Evolutionary conservation across 2,329 filamentous ascomycete species (phyloP).

Genomic region (Sporothrix pseudoabietina): DNA sequence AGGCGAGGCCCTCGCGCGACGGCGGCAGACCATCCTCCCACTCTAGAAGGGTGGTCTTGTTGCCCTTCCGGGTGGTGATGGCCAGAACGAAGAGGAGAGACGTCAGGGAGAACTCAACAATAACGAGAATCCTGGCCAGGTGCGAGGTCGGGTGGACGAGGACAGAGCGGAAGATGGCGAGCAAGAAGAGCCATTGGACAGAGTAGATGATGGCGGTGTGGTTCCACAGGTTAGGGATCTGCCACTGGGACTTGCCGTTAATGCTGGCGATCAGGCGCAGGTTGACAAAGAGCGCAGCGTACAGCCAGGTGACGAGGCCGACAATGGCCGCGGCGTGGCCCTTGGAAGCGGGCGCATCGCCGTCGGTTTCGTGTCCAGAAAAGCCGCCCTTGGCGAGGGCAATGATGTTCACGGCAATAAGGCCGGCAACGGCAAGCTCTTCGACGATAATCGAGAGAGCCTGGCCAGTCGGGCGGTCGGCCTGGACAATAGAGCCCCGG

Average conservation of each 20-base stretch:
- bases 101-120: constrained; percentile 73
- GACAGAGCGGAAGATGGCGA: constrained; percentile 81
- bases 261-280: constrained; percentile 61
- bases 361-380: constrained; percentile 48
- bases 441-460: constrained; percentile 71
- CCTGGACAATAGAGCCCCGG: constrained; percentile 66
- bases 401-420: constrained; percentile 69
- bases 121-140: constrained; percentile 64
- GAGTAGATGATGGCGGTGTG: constrained; percentile 86
- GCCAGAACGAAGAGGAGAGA: constrained; percentile 75
- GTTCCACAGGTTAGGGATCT: constrained; percentile 79
- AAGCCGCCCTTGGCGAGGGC: constrained; percentile 64
- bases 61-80: constrained; percentile 83
- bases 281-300: constrained; percentile 72
- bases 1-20: constrained; percentile 82
- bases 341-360: constrained; percentile 49
- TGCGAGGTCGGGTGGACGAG: constrained; percentile 73
- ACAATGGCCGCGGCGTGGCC: constrained; percentile 60
- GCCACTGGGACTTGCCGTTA: constrained; percentile 65
- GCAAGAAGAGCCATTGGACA: constrained; percentile 74
- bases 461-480: constrained; percentile 76
- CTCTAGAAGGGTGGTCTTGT: constrained; percentile 83
- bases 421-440: constrained; percentile 69
- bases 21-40: constrained; percentile 88
- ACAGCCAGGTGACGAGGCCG: constrained; percentile 75